Evolutionary conservation across 306 rosid species (phyloP).

Genomic region (Casuarina equisetifolia): DNA sequence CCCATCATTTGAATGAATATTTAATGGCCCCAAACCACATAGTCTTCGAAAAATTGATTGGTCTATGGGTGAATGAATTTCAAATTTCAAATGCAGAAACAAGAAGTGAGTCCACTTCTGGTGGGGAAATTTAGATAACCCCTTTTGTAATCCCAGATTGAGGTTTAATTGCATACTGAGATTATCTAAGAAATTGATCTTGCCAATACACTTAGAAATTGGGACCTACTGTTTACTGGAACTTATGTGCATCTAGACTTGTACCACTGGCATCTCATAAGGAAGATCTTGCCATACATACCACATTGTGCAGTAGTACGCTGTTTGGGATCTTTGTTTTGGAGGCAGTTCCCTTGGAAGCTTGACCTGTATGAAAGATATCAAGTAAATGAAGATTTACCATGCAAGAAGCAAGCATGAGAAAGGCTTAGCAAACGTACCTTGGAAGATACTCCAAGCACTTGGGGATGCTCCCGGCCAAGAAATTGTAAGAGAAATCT

Average conservation of each 20-base stretch:
- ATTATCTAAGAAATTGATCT: too few relatives aligned
- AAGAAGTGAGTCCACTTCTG: neutral
- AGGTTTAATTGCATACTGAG: neutral
- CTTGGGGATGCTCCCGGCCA: constrained; percentile 81
- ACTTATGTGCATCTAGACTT: constrained; percentile 1
- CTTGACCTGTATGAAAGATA: constrained; percentile 52
- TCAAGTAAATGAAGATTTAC: constrained; percentile 28
- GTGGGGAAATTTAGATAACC: neutral
- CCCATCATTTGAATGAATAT: constrained; percentile 2
- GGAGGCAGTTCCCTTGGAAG: constrained; percentile 94
- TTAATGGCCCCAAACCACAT: neutral
- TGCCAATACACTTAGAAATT: too few relatives aligned
- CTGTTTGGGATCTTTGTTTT: constrained; percentile 55
- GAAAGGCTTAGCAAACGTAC: constrained; percentile 40
- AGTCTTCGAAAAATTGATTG: too few relatives aligned
- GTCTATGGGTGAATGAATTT: neutral
- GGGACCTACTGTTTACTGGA: neutral
- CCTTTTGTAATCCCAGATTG: neutral
- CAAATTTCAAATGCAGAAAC: neutral
- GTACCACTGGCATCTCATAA: neutral
- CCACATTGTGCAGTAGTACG: constrained; percentile 71
- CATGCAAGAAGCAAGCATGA: constrained; percentile 19
- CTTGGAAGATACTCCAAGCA: constrained; percentile 88
- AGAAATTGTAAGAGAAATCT: constrained; percentile 85
- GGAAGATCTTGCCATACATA: constrained; percentile 36